Evolutionary conservation across 768 basidiomycete species (phyloP).

Genomic region (Rhizopogon vulgaris): DNA sequence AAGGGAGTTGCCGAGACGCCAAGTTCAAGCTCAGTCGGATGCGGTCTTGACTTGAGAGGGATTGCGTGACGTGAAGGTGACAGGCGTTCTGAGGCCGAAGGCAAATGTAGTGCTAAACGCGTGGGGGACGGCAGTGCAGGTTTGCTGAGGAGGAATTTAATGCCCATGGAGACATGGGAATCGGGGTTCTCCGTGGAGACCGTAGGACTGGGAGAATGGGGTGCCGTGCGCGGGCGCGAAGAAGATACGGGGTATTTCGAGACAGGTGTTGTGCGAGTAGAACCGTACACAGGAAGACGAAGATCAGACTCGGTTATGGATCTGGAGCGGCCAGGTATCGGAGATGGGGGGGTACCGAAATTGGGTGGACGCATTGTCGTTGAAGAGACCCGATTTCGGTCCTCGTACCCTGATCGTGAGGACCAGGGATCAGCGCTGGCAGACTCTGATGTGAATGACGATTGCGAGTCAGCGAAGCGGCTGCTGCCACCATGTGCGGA

Average conservation of each 20-base stretch:
- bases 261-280: conserved; percentile 3
- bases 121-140: conserved; percentile 20
- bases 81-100: conserved; percentile 8
- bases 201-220: conserved; percentile 6
- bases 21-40: conserved; percentile 10
- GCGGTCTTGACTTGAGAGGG: conserved; percentile 14
- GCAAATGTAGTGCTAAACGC: conserved; percentile 17
- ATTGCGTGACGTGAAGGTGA: conserved; percentile 6
- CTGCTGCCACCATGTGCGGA: conserved; percentile 13
- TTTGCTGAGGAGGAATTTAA: conserved; percentile 32
- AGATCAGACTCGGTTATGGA: conserved; percentile 16
- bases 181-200: not conserved
- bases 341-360: conserved; percentile 8
- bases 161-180: conserved; percentile 16
- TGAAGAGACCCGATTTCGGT: conserved; percentile 5
- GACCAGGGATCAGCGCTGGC: conserved; percentile 4
- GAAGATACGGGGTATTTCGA: not conserved
- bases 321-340: conserved; percentile 8
- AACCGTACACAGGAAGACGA: conserved; percentile 1
- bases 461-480: conserved; percentile 13
- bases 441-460: conserved; percentile 20
- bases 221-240: conserved; percentile 13
- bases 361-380: conserved; percentile 6
- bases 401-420: conserved; percentile 12
- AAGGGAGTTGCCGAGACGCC: conserved; percentile 11